Evolutionary conservation across 2,329 filamentous ascomycete species (phyloP).

Genomic region (Aspergillus fumigatiaffinis): DNA sequence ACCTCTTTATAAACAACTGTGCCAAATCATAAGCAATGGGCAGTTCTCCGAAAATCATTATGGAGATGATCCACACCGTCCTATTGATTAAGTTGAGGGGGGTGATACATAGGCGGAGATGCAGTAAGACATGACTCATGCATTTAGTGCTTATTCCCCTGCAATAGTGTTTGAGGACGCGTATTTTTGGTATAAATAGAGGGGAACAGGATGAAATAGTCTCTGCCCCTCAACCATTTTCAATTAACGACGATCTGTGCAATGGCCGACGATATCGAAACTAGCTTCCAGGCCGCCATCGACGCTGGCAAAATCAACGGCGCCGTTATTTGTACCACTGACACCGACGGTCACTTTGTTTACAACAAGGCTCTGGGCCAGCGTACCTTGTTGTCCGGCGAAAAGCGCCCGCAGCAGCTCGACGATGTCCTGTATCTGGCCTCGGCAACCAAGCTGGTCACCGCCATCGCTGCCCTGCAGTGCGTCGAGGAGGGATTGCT

Average conservation of each 20-base stretch:
- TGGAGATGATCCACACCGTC: no score
- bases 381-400: conserved; percentile 39
- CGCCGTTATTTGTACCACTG: conserved; percentile 41
- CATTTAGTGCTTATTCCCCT: no score
- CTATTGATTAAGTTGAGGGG: no score
- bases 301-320: conserved; percentile 44
- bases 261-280: conserved; percentile 34
- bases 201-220: background rate
- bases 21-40: no score
- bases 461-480: conserved; percentile 52
- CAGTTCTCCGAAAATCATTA: no score
- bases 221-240: no score
- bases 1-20: no score
- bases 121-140: no score
- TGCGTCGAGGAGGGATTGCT: conserved; percentile 52
- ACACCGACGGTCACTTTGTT: conserved; percentile 36
- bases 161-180: no score
- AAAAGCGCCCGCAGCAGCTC: conserved; percentile 35
- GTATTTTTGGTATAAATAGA: background rate
- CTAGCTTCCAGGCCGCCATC: conserved; percentile 39
- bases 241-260: no score
- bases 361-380: conserved; percentile 41
- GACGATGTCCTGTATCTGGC: conserved; percentile 20
- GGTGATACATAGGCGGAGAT: no score
- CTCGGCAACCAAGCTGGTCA: conserved; percentile 44